These are phyloP conservation scores for Cladosporium sphaerospermum DNA, from an alignment of 2,329 filamentous ascomycete genomes.

Conservation along the genomic window DNA sequence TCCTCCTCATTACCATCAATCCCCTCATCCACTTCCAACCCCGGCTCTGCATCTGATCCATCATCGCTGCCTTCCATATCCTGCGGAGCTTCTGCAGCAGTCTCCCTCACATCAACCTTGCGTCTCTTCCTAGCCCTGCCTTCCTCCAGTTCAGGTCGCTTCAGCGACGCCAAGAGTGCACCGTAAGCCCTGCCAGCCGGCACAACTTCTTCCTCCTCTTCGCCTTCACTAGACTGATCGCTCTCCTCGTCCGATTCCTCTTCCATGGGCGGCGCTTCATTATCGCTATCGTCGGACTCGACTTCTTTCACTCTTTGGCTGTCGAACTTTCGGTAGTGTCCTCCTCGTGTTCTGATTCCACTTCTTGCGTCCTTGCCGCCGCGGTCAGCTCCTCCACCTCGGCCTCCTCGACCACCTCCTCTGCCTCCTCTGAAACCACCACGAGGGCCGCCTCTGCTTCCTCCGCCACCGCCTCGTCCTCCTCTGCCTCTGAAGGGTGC, in stretches of 20 bases:
- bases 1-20: slow-evolving; percentile 33
- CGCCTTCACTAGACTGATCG: slow-evolving; percentile 21
- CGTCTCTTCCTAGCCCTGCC: slow-evolving; percentile 48
- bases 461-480: slow-evolving; percentile 22
- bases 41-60: slow-evolving; percentile 32
- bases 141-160: slow-evolving; percentile 34
- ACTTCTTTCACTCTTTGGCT: slow-evolving; percentile 30
- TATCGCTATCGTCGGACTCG: slow-evolving; percentile 23
- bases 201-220: slow-evolving; percentile 27
- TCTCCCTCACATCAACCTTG: slow-evolving; percentile 38
- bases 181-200: slow-evolving; percentile 45
- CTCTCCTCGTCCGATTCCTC: slow-evolving; percentile 20
- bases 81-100: slow-evolving; percentile 16
- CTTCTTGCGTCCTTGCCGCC: slow-evolving; percentile 25
- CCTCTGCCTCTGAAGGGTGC: slow-evolving; percentile 25
- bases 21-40: slow-evolving; percentile 33
- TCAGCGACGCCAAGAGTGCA: slow-evolving; percentile 51
- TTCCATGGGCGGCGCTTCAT: slow-evolving; percentile 8
- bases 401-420: slow-evolving; percentile 20
- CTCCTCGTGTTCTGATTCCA: slow-evolving; percentile 27
- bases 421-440: slow-evolving; percentile 19
- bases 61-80: slow-evolving; percentile 33
- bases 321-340: slow-evolving; percentile 29
- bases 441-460: slow-evolving; percentile 30
- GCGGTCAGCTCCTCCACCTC: slow-evolving; percentile 16